These are phyloP conservation scores for Quercus gilva DNA, from an alignment of 306 rosid species.

Conservation along the genomic window DNA sequence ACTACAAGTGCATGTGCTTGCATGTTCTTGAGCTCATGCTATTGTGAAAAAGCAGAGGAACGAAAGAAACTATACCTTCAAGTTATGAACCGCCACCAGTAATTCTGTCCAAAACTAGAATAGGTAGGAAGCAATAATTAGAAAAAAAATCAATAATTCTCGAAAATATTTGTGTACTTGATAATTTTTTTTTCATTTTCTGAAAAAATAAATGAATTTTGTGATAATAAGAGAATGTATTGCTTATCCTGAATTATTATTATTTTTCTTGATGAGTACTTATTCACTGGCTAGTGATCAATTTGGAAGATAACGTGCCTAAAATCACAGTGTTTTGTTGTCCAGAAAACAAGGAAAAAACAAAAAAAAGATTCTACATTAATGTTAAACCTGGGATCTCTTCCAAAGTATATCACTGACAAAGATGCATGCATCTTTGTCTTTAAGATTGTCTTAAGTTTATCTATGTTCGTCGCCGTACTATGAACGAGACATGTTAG, in stretches of 20 bases:
- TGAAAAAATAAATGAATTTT: neutral
- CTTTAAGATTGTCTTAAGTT: constrained; percentile 16
- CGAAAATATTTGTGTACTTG: neutral
- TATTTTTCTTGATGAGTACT: neutral
- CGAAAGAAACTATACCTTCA: neutral
- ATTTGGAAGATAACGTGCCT: no score
- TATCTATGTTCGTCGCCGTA: neutral
- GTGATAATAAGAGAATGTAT: neutral
- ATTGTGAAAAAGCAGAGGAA: neutral
- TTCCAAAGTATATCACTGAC: neutral
- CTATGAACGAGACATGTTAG: constrained; percentile 34
- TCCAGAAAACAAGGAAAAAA: neutral
- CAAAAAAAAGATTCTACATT: neutral
- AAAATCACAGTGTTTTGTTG: neutral
- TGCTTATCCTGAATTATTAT: neutral
- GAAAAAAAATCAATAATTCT: no score
- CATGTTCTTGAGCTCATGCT: constrained; percentile 15
- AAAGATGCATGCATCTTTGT: constrained; percentile 35
- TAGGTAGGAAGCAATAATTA: no score
- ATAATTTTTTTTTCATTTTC: neutral
- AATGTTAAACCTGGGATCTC: neutral
- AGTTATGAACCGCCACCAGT: neutral
- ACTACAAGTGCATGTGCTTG: constrained; percentile 27
- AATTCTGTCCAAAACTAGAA: neutral
- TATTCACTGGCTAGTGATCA: no score